Conservation (phyloP, 2,329 filamentous ascomycete species). For the Pseudocercospora crystallina region DNA sequence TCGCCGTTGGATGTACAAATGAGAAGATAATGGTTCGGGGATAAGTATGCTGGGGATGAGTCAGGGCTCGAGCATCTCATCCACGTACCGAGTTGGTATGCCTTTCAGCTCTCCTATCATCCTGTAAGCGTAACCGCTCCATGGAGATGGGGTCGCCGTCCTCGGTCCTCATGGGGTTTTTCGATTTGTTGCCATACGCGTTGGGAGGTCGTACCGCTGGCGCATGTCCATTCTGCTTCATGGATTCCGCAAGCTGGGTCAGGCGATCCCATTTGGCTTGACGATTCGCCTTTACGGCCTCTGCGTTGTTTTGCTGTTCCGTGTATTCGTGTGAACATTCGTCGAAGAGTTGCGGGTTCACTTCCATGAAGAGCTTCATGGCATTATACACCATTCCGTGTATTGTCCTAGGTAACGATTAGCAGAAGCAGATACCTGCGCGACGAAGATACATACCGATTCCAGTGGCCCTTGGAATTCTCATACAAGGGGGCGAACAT, state of each 20-base stretch:
- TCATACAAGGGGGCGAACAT: slow-evolving; percentile 99
- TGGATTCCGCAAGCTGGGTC: slow-evolving; percentile 68
- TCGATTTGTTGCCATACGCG: slow-evolving; percentile 38
- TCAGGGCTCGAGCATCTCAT: slow-evolving; percentile 25
- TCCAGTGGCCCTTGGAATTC: slow-evolving; percentile 99
- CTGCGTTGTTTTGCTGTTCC: slow-evolving; percentile 88
- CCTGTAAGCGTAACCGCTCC: slow-evolving; percentile 86
- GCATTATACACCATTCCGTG: slow-evolving; percentile 99
- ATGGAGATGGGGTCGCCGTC: slow-evolving; percentile 78
- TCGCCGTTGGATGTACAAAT: slow-evolving; percentile 15
- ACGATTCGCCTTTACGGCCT: slow-evolving; percentile 76
- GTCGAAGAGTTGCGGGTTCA: slow-evolving; percentile 96
- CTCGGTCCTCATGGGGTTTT: slow-evolving; percentile 54
- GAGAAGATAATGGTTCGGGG: slow-evolving; percentile 15
- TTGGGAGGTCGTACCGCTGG: slow-evolving; percentile 27
- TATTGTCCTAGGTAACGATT: slow-evolving; percentile 69
- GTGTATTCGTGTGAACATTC: slow-evolving; percentile 98
- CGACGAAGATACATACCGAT: slow-evolving; percentile 63
- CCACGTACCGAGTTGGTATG: slow-evolving; percentile 39
- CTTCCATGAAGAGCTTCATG: slow-evolving; percentile 99
- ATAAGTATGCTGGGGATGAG: slow-evolving; percentile 23
- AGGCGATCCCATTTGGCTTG: slow-evolving; percentile 89
- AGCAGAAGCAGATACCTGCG: background rate
- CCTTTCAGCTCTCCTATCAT: slow-evolving; percentile 60
- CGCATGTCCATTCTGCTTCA: slow-evolving; percentile 33